Conservation (phyloP, 768 basidiomycete species). For the Mycena capillaripes region DNA sequence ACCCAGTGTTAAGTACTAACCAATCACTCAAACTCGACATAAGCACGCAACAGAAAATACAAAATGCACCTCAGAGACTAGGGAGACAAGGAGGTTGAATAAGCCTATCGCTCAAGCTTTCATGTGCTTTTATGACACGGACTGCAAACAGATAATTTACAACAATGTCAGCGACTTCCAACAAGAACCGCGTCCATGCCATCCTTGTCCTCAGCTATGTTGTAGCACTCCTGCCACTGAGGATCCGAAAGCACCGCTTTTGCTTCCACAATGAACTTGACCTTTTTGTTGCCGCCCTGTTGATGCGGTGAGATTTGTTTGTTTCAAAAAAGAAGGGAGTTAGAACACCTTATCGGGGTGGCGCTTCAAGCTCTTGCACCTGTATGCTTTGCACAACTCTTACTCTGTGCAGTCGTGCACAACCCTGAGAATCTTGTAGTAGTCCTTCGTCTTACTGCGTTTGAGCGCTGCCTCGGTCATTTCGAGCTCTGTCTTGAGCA, state of each 20-base stretch:
- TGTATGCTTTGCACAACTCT: constrained; percentile 94
- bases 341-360: constrained; percentile 85
- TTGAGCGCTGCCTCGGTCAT: constrained; percentile 88
- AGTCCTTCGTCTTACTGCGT: constrained; percentile 92
- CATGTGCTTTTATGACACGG: too few relatives aligned
- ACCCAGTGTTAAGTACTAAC: too few relatives aligned
- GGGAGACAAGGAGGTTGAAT: too few relatives aligned
- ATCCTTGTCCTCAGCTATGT: constrained; percentile 87
- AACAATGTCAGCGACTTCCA: too few relatives aligned
- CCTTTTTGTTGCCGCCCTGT: constrained; percentile 94
- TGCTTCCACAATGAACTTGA: constrained; percentile 91
- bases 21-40: too few relatives aligned
- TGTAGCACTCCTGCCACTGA: constrained; percentile 78
- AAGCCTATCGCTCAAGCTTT: too few relatives aligned
- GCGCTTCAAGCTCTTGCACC: constrained; percentile 86
- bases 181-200: constrained; percentile 66
- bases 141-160: too few relatives aligned
- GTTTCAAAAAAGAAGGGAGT: constrained; percentile 7
- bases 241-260: constrained; percentile 88
- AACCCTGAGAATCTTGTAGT: constrained; percentile 84
- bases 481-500: constrained; percentile 75
- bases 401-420: constrained; percentile 70
- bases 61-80: too few relatives aligned
- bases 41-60: too few relatives aligned
- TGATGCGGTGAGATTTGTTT: constrained; percentile 3